These are phyloP conservation scores for Dunaliella salina DNA, from an alignment of 163 green algal species.

Conservation along the genomic window DNA sequence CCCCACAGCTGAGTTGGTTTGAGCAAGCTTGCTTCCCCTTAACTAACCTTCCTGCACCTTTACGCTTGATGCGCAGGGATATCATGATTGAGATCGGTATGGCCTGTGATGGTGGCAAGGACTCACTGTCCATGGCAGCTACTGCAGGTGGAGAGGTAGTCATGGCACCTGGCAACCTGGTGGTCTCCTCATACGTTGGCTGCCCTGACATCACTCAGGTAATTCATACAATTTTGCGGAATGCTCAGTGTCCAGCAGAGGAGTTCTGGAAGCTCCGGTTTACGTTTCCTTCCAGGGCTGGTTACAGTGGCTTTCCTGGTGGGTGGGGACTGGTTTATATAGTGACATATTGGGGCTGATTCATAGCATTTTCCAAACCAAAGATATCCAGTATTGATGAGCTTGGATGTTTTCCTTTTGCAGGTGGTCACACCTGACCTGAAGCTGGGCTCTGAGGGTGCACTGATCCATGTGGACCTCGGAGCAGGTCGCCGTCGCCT, in stretches of 20 bases:
- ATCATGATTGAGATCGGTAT: constrained; percentile 88
- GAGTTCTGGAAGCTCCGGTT: too few species aligned
- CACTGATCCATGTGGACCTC: constrained; percentile 91
- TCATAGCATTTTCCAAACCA: too few species aligned
- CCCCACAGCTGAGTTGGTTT: not conserved
- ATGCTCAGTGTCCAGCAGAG: not conserved
- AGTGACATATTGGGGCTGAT: too few species aligned
- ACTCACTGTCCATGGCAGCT: constrained; percentile 96
- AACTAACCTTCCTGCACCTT: not conserved
- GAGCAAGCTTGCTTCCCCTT: not conserved
- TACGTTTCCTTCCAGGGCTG: too few species aligned
- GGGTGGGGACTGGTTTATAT: too few species aligned
- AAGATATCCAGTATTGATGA: too few species aligned
- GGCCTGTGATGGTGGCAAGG: constrained; percentile 96
- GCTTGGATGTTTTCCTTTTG: not conserved
- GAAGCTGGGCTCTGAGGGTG: constrained; percentile 67
- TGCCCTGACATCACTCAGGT: constrained; percentile 92
- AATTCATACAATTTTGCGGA: not conserved
- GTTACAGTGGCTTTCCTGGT: too few species aligned
- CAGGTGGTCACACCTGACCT: constrained; percentile 87
- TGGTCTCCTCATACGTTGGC: constrained; percentile 89
- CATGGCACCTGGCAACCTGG: constrained; percentile 92
- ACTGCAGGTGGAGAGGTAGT: constrained; percentile 80
- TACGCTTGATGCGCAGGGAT: constrained; percentile 65
- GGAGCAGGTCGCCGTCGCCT: constrained; percentile 60